Conservation (phyloP, 805 yeast genomes). For the Metschnikowia santaceciliae region DNA sequence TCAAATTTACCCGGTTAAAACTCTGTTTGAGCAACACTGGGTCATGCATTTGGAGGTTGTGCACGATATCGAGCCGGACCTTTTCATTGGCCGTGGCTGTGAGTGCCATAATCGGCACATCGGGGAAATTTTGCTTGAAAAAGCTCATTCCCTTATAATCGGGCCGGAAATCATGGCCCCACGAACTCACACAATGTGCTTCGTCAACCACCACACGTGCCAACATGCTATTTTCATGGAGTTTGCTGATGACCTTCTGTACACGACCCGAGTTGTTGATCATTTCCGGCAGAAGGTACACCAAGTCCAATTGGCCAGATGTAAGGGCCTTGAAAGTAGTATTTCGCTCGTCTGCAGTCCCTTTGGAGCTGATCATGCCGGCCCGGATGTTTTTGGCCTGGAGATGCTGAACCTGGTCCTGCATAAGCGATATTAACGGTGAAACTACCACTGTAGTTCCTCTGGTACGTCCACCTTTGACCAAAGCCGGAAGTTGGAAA, state of each 20-base stretch:
- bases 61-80: constrained; percentile 81
- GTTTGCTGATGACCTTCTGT: constrained; percentile 53
- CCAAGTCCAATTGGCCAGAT: constrained; percentile 65
- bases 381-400: constrained; percentile 66
- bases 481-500: constrained; percentile 90
- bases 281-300: constrained; percentile 95
- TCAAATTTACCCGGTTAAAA: constrained; percentile 83
- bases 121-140: constrained; percentile 71
- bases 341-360: constrained; percentile 57
- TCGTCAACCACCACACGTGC: constrained; percentile 94
- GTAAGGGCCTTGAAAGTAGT: constrained; percentile 59
- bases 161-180: constrained; percentile 99
- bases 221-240: constrained; percentile 53
- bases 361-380: constrained; percentile 82
- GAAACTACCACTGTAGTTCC: constrained; percentile 93
- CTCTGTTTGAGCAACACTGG: constrained; percentile 80
- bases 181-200: constrained; percentile 96
- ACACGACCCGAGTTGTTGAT: constrained; percentile 70
- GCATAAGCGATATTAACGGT: constrained; percentile 94
- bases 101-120: constrained; percentile 88
- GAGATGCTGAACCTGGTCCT: constrained; percentile 89
- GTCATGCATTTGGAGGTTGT: constrained; percentile 59
- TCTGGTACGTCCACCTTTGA: constrained; percentile 63
- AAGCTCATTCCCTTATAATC: constrained; percentile 80
- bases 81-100: constrained; percentile 96